These are phyloP conservation scores for Cytospora schulzeri DNA, from an alignment of 2,329 filamentous ascomycete species.

Conservation along the genomic window DNA sequence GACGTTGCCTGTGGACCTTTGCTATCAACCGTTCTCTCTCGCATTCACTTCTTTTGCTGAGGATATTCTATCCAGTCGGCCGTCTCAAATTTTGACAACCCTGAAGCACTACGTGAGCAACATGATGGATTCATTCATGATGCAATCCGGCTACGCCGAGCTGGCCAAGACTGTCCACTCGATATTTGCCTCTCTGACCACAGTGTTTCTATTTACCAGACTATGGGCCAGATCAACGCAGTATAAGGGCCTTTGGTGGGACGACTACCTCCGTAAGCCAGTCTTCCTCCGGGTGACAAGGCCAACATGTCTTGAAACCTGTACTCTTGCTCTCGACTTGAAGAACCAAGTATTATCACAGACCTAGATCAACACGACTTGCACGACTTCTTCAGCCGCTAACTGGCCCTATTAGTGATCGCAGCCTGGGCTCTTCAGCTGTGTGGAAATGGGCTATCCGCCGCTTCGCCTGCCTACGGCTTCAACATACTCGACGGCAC, in stretches of 20 bases:
- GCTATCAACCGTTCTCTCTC: no score
- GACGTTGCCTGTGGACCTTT: no score
- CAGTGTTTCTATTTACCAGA: slow-evolving; percentile 22
- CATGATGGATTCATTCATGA: slow-evolving; percentile 11
- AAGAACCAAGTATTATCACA: no score
- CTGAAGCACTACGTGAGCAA: no score
- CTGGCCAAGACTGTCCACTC: slow-evolving; percentile 23
- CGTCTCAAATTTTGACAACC: background rate
- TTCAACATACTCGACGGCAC: slow-evolving; percentile 18
- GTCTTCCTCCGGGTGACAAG: background rate
- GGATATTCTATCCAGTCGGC: background rate
- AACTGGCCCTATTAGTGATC: background rate
- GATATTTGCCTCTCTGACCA: slow-evolving; percentile 15
- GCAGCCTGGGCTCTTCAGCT: slow-evolving; percentile 10
- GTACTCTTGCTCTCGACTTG: background rate
- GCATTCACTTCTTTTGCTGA: background rate
- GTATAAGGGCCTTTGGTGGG: slow-evolving; percentile 22
- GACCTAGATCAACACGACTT: background rate
- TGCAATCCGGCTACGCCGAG: slow-evolving; percentile 17
- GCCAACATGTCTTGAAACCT: background rate
- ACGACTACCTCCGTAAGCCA: slow-evolving; percentile 21
- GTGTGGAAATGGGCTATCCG: slow-evolving; percentile 1
- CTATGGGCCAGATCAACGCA: slow-evolving; percentile 18
- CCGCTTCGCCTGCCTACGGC: slow-evolving; percentile 5
- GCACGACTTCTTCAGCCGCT: background rate